A percentile compares a stretch with the other conserved stretches of the same genome.
phyloP scores from a whole-genome alignment of 345 rosid genomes.

The Dimocarpus longan region DNA sequence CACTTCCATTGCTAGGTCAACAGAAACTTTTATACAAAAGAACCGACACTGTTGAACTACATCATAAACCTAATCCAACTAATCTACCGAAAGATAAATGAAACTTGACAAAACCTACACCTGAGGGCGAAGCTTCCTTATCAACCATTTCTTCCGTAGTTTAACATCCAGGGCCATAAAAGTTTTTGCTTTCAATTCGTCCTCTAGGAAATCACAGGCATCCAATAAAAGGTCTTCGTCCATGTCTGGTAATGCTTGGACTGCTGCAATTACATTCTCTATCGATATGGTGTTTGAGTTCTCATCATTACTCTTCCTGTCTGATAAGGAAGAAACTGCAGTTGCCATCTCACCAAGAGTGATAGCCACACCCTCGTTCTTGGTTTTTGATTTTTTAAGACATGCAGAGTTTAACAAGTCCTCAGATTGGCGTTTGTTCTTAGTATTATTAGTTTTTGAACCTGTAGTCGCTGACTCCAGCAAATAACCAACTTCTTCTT shows the following conservation, averaged over 20 bases:
- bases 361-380: slow-evolving; percentile 26
- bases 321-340: slow-evolving; percentile 37
- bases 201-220: slow-evolving; percentile 88
- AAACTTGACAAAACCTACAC: slow-evolving; percentile 3
- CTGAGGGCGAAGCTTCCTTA: slow-evolving; percentile 72
- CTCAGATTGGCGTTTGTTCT: slow-evolving; percentile 49
- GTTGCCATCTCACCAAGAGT: slow-evolving; percentile 34
- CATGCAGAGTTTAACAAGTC: slow-evolving; percentile 31
- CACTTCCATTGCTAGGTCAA: neutral
- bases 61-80: neutral
- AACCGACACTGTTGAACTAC: neutral
- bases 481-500: slow-evolving; percentile 44
- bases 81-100: neutral
- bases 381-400: slow-evolving; percentile 41
- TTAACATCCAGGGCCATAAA: slow-evolving; percentile 78
- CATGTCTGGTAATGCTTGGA: slow-evolving; percentile 78
- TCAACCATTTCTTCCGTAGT: slow-evolving; percentile 75
- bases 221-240: slow-evolving; percentile 87
- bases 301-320: slow-evolving; percentile 38
- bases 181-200: slow-evolving; percentile 76
- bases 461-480: slow-evolving; percentile 22
- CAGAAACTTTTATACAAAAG: neutral
- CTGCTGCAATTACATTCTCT: slow-evolving; percentile 63
- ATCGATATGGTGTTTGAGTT: slow-evolving; percentile 37
- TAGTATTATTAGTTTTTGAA: slow-evolving; percentile 33